These are phyloP conservation scores for Aspergillus pseudonomiae DNA, from an alignment of 2,329 filamentous ascomycete genomes.

Conservation along the genomic window DNA sequence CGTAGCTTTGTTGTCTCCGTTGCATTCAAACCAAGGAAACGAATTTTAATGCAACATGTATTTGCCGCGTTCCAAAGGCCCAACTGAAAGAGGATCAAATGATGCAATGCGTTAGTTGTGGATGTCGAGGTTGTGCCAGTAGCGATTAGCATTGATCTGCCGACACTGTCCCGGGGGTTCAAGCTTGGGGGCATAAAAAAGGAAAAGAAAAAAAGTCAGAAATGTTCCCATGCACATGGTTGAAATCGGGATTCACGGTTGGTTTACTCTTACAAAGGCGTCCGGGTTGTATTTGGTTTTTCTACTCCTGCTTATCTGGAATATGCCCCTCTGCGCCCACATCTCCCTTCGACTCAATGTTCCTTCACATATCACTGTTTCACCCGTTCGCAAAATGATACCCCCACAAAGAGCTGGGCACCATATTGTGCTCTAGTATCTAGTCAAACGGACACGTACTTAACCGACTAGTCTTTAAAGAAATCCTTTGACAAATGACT, in stretches of 20 bases:
- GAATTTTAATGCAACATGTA: conserved; percentile 96
- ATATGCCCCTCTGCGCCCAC: background rate
- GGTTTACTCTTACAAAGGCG: background rate
- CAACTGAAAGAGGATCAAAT: conserved; percentile 88
- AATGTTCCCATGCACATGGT: background rate
- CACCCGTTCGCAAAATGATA: background rate
- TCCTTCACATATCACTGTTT: background rate
- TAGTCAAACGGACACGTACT: background rate
- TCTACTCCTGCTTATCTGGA: background rate
- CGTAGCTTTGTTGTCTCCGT: conserved; percentile 83
- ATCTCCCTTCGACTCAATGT: background rate
- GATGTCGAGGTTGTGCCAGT: conserved; percentile 87
- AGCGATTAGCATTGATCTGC: conserved; percentile 61
- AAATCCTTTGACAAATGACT: background rate
- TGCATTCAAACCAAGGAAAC: conserved; percentile 99
- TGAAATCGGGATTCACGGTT: background rate
- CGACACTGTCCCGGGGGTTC: background rate
- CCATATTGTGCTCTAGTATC: background rate
- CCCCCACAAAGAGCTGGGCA: background rate
- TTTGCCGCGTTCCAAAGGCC: conserved; percentile 89
- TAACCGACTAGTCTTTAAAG: background rate
- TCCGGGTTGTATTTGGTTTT: background rate
- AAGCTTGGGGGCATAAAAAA: background rate
- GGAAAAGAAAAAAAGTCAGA: background rate
- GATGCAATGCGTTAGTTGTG: conserved; percentile 92